These are phyloP conservation scores for Haematococcus lacustris DNA, from an alignment of 139 green algal species.

Conservation along the genomic window DNA sequence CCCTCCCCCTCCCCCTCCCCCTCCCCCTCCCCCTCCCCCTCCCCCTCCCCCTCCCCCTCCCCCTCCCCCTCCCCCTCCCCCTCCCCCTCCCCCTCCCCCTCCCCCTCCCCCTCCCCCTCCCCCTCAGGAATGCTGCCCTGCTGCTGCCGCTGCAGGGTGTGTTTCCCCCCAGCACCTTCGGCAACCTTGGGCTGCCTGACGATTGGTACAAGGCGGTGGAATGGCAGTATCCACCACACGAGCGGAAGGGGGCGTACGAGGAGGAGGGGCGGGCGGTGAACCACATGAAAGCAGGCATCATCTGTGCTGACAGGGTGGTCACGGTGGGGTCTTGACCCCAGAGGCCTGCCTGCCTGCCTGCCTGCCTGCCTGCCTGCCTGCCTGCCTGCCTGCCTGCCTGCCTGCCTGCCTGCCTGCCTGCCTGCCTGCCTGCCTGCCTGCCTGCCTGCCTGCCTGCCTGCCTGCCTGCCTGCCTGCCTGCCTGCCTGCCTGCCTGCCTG, in stretches of 20 bases:
- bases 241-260: slow-evolving; percentile 66
- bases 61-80: no score
- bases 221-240: slow-evolving; percentile 77
- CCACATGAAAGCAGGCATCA: slow-evolving; percentile 77
- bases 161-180: slow-evolving; percentile 53
- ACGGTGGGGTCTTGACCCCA: slow-evolving; percentile 49
- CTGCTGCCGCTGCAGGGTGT: slow-evolving; percentile 75
- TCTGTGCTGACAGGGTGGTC: slow-evolving; percentile 65
- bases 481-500: no score
- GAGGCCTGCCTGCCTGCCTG: slow-evolving; percentile 7
- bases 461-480: no score
- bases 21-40: no score
- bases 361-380: no score
- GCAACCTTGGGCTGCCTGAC: slow-evolving; percentile 55
- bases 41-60: no score
- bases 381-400: no score
- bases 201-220: slow-evolving; percentile 82
- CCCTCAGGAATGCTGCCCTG: not conserved
- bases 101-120: not conserved
- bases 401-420: no score
- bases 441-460: no score
- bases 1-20: no score
- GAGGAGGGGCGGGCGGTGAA: slow-evolving; percentile 80
- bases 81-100: not conserved
- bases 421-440: slow-evolving; percentile 6